Evolutionary conservation across 2,329 filamentous ascomycete genomes (phyloP), one percentile per base, ranked within the genome.

Genomic region (Aspergillus sp.): DNA sequence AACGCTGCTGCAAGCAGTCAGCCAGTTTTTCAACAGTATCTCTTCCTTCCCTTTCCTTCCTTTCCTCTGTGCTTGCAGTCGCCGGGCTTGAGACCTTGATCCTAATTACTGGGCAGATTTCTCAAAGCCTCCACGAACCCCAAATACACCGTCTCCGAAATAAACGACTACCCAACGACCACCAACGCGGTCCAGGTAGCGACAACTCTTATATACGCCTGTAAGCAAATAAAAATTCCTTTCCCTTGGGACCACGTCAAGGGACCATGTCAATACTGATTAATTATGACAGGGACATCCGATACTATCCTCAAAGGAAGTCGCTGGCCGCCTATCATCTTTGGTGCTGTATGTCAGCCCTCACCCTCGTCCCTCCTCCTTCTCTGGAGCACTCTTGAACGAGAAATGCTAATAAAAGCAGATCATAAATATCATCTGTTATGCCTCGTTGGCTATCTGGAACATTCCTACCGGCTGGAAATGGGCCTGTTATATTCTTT

Each of bases 251-350:
- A 32, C 2, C 5, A 0, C 12, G 1, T 2, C 5, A 8, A 44
- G 8, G 10, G 1, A 32, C 2, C 5, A 0, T n/a, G 1, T 2
- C 5, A 8, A 44, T 39, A 19, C 48, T 54, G 34, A 51, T 29
- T 32, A 19, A 5, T n/a, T 34, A 34, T n/a, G 32, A 28, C 3
- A 59, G 62, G 81, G 82, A 75, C 75, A 0, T 85, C 81, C 0
- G 82, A 85, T 58, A 73, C 74, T 0, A 45, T 84, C 1, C 75
- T 82, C 40, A 67, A 68, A 12, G 81, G 82, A 2, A 73, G 70
- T 0, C 70, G 82, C 4, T 85, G 81, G 81, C 82, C 81, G 0
- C 73, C 78, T 0, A 82, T 85, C 38, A 62, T 85, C 2, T 80
- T 83, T 42, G 74, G 72, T 1, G 75, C 70, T 1, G 60, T 68